A percentile compares a stretch with the other conserved stretches of the same genome.
These are phyloP conservation scores for Talinum fruticosum DNA, from an alignment of 148 eudicot species.

Conservation along the genomic window DNA sequence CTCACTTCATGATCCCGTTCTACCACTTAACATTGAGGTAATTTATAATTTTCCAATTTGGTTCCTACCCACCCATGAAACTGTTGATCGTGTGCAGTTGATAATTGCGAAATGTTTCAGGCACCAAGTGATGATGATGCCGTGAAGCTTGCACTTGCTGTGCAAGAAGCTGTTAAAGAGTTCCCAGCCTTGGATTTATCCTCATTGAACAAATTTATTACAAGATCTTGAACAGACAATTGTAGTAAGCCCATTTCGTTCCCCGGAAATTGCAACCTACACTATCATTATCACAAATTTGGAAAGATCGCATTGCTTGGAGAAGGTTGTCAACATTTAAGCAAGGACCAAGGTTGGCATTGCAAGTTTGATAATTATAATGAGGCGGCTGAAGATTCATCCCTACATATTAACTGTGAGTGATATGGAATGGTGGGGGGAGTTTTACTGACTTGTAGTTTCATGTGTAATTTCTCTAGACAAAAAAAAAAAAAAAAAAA, in stretches of 20 bases:
- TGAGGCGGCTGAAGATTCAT: background rate
- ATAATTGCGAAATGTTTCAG: conserved; percentile 27
- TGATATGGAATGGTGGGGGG: background rate
- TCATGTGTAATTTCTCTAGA: background rate
- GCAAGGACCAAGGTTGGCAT: too few relatives aligned
- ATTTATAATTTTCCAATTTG: background rate
- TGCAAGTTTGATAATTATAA: background rate
- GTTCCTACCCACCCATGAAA: background rate
- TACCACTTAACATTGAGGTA: conserved; percentile 98
- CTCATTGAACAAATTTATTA: conserved; percentile 54
- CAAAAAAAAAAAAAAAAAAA: too few relatives aligned
- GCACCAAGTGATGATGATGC: conserved; percentile 77
- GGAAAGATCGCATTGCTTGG: background rate
- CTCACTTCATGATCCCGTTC: conserved; percentile 97
- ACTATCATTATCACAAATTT: background rate
- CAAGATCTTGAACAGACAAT: conserved; percentile 20
- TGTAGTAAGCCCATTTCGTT: background rate
- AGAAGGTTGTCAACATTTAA: too few relatives aligned
- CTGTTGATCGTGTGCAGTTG: background rate
- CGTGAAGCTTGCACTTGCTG: conserved; percentile 65
- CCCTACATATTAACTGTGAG: too few relatives aligned
- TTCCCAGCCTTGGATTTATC: conserved; percentile 79
- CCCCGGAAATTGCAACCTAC: background rate
- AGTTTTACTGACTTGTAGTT: background rate
- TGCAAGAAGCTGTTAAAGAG: conserved; percentile 53